These are phyloP conservation scores for Piper longum DNA, from an alignment of 164 flowering plant species.

Conservation along the genomic window DNA sequence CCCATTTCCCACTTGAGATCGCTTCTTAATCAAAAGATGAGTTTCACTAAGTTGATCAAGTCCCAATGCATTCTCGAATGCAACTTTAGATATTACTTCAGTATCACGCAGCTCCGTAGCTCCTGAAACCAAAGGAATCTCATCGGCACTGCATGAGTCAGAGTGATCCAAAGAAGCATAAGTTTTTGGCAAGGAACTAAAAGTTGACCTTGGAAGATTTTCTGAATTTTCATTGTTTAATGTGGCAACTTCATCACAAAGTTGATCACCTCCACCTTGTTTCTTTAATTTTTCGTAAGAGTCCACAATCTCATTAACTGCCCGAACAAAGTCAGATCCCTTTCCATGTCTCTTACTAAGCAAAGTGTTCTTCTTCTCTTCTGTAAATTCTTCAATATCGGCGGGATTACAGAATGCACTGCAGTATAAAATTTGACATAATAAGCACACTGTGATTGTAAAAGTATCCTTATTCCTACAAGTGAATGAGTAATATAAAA, in stretches of 20 bases:
- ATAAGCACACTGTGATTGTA: background rate
- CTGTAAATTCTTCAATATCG: slow-evolving; percentile 94
- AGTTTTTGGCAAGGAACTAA: slow-evolving; percentile 13
- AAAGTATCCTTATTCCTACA: background rate
- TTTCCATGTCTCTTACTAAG: slow-evolving; percentile 70
- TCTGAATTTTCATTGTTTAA: slow-evolving; percentile 23
- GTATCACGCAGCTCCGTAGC: slow-evolving; percentile 13
- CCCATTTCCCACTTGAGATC: slow-evolving; percentile 18
- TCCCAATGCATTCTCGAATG: slow-evolving; percentile 12
- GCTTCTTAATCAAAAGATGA: slow-evolving; percentile 27
- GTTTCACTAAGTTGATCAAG: slow-evolving; percentile 13
- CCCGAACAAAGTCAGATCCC: slow-evolving; percentile 93
- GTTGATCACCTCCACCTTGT: slow-evolving; percentile 22
- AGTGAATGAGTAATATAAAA: background rate
- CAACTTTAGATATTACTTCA: slow-evolving; percentile 20
- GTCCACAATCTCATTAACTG: slow-evolving; percentile 80
- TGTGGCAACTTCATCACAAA: slow-evolving; percentile 26
- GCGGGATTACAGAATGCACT: slow-evolving; percentile 94
- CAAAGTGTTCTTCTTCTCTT: slow-evolving; percentile 76
- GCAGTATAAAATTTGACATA: slow-evolving; percentile 6
- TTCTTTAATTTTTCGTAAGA: slow-evolving; percentile 60
- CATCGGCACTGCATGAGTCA: slow-evolving; percentile 20
- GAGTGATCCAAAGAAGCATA: slow-evolving; percentile 13
- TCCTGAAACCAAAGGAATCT: slow-evolving; percentile 21
- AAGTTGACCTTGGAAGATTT: slow-evolving; percentile 12